Conservation (phyloP, 805 yeast genomes). For the Nakazawaea pomicola region DNA sequence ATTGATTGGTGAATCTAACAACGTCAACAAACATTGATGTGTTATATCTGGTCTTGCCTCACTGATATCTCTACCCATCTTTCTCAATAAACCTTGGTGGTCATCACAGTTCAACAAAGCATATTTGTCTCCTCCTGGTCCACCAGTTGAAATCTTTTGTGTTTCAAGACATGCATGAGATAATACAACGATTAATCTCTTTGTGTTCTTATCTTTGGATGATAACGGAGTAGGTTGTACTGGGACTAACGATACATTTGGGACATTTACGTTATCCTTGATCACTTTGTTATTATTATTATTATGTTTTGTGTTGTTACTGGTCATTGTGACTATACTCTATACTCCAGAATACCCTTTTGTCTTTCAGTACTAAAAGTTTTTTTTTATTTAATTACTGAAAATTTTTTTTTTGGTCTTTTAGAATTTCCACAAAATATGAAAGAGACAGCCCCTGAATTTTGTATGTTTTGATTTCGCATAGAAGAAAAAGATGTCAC, state of each 20-base stretch:
- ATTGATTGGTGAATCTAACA: slow-evolving; percentile 95
- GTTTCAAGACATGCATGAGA: slow-evolving; percentile 96
- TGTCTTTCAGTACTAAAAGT: no score
- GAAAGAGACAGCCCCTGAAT: background rate
- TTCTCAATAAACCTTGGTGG: slow-evolving; percentile 91
- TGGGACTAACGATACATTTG: slow-evolving; percentile 74
- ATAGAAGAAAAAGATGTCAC: background rate
- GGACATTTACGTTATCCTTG: slow-evolving; percentile 20
- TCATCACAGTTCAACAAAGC: slow-evolving; percentile 96
- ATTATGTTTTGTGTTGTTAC: slow-evolving; percentile 30
- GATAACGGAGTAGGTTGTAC: slow-evolving; percentile 76
- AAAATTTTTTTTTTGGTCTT: background rate
- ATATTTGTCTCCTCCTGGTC: slow-evolving; percentile 83
- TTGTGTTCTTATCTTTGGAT: slow-evolving; percentile 81
- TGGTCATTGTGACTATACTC: slow-evolving; percentile 1
- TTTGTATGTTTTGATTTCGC: no score
- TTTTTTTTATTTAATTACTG: background rate
- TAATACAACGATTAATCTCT: slow-evolving; percentile 88
- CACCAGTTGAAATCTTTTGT: slow-evolving; percentile 77
- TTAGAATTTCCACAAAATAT: no score
- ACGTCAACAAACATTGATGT: slow-evolving; percentile 91
- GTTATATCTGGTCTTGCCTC: slow-evolving; percentile 99
- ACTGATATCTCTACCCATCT: slow-evolving; percentile 95
- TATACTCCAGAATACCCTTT: no score
- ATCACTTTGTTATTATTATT: slow-evolving; percentile 37